These are phyloP conservation scores for Antarctomyces pellizariae DNA, from an alignment of 495 filamentous ascomycete genomes.

Conservation along the genomic window DNA sequence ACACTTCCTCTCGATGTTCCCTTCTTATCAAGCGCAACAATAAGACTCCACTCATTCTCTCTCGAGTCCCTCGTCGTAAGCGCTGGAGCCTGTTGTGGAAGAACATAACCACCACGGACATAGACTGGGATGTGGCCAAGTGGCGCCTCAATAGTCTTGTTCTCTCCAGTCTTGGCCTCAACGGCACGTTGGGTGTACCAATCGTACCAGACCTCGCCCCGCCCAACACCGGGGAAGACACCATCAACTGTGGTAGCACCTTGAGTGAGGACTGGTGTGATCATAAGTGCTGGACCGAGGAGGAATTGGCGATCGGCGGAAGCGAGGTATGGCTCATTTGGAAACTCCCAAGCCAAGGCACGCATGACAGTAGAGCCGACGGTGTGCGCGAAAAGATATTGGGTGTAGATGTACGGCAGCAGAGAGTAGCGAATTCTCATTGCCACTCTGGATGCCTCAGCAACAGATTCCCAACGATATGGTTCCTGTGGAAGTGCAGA, in stretches of 20 bases:
- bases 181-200: conserved; percentile 46
- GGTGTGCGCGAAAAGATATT: conserved; percentile 44
- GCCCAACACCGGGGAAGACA: conserved; percentile 49
- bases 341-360: conserved; percentile 67
- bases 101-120: conserved; percentile 41
- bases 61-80: conserved; percentile 43
- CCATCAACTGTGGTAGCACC: conserved; percentile 42
- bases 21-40: conserved; percentile 32
- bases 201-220: conserved; percentile 54
- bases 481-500: conserved; percentile 46
- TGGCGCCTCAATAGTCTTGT: conserved; percentile 50
- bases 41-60: conserved; percentile 42
- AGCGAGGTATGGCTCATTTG: conserved; percentile 46
- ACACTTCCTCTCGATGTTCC: conserved; percentile 39
- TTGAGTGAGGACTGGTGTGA: conserved; percentile 48
- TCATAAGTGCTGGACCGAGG: conserved; percentile 43
- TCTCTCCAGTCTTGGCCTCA: conserved; percentile 29
- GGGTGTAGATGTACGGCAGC: conserved; percentile 65
- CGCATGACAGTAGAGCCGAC: conserved; percentile 58
- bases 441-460: conserved; percentile 36
- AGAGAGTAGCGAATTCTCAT: conserved; percentile 56
- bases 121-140: conserved; percentile 62
- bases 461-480: conserved; percentile 48
- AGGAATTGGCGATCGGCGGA: conserved; percentile 53
- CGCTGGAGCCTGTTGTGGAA: conserved; percentile 48